These are phyloP conservation scores for Melampsora americana DNA, from an alignment of 1,284 basidiomycete species.

Conservation along the genomic window DNA sequence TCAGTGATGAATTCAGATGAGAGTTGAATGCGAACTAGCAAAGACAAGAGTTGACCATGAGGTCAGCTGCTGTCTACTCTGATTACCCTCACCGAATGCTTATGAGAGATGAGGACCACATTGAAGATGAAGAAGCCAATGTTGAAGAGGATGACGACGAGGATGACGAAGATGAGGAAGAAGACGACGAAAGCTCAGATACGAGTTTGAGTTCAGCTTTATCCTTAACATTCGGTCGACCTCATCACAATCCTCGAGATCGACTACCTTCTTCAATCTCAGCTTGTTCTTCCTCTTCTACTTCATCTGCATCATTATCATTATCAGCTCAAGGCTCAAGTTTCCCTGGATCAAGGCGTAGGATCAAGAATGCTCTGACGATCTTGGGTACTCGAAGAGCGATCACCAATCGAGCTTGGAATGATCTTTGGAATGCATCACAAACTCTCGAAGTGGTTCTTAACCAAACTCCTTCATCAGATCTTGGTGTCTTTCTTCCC, in stretches of 20 bases:
- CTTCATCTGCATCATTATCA: not conserved
- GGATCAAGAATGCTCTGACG: not conserved
- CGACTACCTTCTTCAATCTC: not conserved
- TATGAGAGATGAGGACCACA: too few relatives aligned
- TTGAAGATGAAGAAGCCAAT: too few relatives aligned
- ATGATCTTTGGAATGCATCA: not conserved
- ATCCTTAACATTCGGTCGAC: too few relatives aligned
- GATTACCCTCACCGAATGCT: too few relatives aligned
- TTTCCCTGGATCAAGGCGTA: not conserved
- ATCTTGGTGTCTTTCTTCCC: not conserved
- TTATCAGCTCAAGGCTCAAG: not conserved
- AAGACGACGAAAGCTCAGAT: not conserved
- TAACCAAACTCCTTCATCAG: not conserved
- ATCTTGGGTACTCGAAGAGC: not conserved
- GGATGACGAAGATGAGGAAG: not conserved
- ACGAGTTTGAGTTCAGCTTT: not conserved
- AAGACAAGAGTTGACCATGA: too few relatives aligned
- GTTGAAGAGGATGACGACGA: too few relatives aligned
- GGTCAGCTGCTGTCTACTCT: too few relatives aligned
- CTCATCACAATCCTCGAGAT: not conserved
- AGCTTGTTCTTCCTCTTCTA: not conserved
- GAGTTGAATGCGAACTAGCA: too few relatives aligned
- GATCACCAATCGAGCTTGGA: conserved; percentile 1
- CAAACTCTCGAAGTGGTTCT: not conserved
- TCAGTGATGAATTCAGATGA: too few relatives aligned